A percentile compares a stretch with the other conserved stretches of the same genome.
Conservation (phyloP, 306 rosid species). For the Luffa aegyptiaca region DNA sequence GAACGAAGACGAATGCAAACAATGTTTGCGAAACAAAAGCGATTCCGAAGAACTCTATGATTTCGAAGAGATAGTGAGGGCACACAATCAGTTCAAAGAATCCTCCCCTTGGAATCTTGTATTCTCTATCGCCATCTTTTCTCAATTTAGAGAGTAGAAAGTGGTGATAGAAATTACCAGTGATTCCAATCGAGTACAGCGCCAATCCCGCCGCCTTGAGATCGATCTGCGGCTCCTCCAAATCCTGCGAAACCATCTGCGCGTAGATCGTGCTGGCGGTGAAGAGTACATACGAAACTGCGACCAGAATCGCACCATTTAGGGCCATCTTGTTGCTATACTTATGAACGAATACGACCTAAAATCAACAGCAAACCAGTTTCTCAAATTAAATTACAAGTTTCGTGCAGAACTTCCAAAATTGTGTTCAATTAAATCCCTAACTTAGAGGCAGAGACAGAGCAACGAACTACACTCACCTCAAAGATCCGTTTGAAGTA, state of each 20-base stretch:
- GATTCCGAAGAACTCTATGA: slow-evolving; percentile 38
- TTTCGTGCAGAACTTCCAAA: too few relatives aligned
- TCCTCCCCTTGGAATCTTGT: slow-evolving; percentile 70
- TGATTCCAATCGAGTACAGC: slow-evolving; percentile 36
- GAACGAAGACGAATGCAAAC: slow-evolving; percentile 22
- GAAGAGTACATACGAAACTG: slow-evolving; percentile 30
- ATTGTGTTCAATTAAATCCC: too few relatives aligned
- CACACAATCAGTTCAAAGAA: slow-evolving; percentile 46
- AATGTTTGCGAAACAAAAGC: slow-evolving; percentile 49
- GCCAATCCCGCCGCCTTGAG: slow-evolving; percentile 31
- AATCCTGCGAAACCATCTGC: slow-evolving; percentile 32
- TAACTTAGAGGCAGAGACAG: too few relatives aligned
- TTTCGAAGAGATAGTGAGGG: slow-evolving; percentile 77
- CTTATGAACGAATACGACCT: slow-evolving; percentile 65
- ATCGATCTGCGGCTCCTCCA: slow-evolving; percentile 40
- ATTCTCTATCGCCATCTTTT: slow-evolving; percentile 35
- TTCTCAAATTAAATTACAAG: too few relatives aligned
- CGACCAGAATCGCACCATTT: slow-evolving; percentile 25
- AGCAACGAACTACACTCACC: slow-evolving; percentile 15
- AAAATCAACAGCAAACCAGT: not conserved
- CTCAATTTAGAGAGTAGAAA: slow-evolving; percentile 45
- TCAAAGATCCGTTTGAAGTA: slow-evolving; percentile 55
- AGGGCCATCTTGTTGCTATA: slow-evolving; percentile 47
- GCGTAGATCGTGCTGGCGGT: slow-evolving; percentile 31
- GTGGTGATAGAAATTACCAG: slow-evolving; percentile 78